These are phyloP conservation scores for Triticum dicoccoides DNA, from an alignment of 176 grass and related monocot species.

Conservation along the genomic window DNA sequence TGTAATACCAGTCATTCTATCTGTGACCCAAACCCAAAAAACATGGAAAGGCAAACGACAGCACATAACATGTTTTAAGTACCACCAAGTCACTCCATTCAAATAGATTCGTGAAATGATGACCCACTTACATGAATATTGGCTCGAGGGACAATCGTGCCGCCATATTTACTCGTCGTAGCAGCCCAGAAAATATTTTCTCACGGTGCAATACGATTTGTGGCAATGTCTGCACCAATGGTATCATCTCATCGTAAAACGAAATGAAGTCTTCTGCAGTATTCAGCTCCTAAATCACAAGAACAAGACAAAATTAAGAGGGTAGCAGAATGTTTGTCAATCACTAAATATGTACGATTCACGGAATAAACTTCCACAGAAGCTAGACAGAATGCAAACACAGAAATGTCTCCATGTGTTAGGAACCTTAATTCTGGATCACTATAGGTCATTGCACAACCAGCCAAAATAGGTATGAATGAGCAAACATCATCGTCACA, in stretches of 20 bases:
- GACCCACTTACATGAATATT: slow-evolving; percentile 74
- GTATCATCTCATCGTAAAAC: slow-evolving; percentile 79
- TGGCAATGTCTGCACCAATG: slow-evolving; percentile 84
- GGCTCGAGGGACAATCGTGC: slow-evolving; percentile 81
- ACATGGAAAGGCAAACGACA: slow-evolving; percentile 21
- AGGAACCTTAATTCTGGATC: background rate
- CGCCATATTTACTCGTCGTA: slow-evolving; percentile 66
- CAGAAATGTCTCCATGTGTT: background rate
- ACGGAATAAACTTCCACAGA: slow-evolving; percentile 14
- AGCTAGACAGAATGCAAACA: slow-evolving; percentile 10
- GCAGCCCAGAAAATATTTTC: slow-evolving; percentile 66
- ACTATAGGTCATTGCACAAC: background rate
- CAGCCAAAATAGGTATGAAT: background rate
- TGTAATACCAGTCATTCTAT: background rate
- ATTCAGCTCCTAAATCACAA: slow-evolving; percentile 70
- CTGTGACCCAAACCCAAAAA: background rate
- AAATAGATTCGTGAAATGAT: slow-evolving; percentile 6
- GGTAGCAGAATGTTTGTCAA: background rate
- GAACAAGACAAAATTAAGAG: slow-evolving; percentile 25
- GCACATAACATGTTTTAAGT: slow-evolving; percentile 16
- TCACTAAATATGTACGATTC: background rate
- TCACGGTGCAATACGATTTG: slow-evolving; percentile 86
- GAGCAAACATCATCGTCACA: background rate
- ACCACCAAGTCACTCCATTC: slow-evolving; percentile 13
- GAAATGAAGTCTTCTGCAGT: slow-evolving; percentile 89